phyloP scores from a whole-genome alignment of 768 basidiomycete genomes.

The Artomyces pyxidatus region DNA sequence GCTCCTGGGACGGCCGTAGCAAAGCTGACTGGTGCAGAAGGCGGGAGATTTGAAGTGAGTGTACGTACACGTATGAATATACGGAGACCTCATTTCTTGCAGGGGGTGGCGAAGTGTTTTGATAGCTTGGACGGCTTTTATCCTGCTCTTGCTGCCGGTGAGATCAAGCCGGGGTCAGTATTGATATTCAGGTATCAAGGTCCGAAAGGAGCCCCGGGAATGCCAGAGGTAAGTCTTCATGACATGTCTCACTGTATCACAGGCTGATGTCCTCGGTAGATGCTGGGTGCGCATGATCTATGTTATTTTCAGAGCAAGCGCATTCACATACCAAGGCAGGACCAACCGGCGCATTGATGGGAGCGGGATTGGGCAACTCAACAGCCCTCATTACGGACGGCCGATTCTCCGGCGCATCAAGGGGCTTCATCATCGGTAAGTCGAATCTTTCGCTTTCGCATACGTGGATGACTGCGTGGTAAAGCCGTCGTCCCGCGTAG shows the following conservation, averaged over 20 bases:
- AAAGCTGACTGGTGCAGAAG: slow-evolving; percentile 93
- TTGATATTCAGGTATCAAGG: slow-evolving; percentile 85
- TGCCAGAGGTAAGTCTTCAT: slow-evolving; percentile 57
- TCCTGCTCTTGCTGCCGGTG: slow-evolving; percentile 61
- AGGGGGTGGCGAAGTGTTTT: slow-evolving; percentile 54
- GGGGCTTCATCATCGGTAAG: slow-evolving; percentile 53
- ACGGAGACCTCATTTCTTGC: not conserved
- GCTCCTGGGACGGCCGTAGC: slow-evolving; percentile 84
- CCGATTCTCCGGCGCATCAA: slow-evolving; percentile 78
- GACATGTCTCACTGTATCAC: no score
- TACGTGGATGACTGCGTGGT: not conserved
- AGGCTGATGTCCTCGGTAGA: no score
- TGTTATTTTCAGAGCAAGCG: not conserved
- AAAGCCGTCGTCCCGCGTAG: slow-evolving; percentile 26
- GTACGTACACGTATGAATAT: not conserved
- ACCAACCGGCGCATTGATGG: slow-evolving; percentile 78
- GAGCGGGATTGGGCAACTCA: slow-evolving; percentile 70
- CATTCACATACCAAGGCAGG: slow-evolving; percentile 29
- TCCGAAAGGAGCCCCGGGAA: slow-evolving; percentile 86
- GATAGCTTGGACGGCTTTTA: slow-evolving; percentile 62
- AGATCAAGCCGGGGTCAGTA: slow-evolving; percentile 68
- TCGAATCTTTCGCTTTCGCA: not conserved
- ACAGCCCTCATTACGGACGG: slow-evolving; percentile 86
- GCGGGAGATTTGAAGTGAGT: slow-evolving; percentile 66
- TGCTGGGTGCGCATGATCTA: slow-evolving; percentile 30